Evolutionary conservation across 2,329 filamentous ascomycete genomes (phyloP).

Genomic region (Lachnum nothofagi): DNA sequence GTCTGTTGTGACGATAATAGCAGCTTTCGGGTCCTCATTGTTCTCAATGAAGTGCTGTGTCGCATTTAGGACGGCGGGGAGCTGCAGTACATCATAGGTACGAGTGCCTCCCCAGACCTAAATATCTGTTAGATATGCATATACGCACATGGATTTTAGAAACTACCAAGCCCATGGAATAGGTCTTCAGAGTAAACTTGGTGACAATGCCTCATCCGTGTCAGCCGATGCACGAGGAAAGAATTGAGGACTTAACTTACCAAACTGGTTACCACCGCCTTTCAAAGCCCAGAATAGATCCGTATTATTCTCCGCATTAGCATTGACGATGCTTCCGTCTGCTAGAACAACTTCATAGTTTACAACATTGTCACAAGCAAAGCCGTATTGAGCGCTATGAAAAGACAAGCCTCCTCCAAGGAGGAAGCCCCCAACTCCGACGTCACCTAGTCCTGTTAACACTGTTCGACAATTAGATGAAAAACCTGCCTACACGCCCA

Average conservation of each 20-base stretch:
- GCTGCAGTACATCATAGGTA: constrained; percentile 30
- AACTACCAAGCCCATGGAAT: constrained; percentile 30
- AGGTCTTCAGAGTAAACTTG: constrained; percentile 31
- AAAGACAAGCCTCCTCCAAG: constrained; percentile 25
- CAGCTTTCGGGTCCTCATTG: constrained; percentile 34
- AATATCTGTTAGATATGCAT: constrained; percentile 2
- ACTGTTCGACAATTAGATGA: neutral
- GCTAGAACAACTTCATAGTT: constrained; percentile 39
- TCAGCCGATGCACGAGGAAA: constrained; percentile 23
- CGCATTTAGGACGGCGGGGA: constrained; percentile 39
- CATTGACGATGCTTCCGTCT: constrained; percentile 21
- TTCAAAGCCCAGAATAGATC: constrained; percentile 26
- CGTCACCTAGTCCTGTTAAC: constrained; percentile 26
- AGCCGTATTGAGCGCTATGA: constrained; percentile 38
- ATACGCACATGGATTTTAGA: neutral
- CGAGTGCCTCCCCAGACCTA: constrained; percentile 37
- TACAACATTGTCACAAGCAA: constrained; percentile 43
- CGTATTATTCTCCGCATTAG: constrained; percentile 17
- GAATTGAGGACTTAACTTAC: constrained; percentile 23
- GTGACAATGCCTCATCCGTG: constrained; percentile 32
- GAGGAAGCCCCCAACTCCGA: constrained; percentile 42
- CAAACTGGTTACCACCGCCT: constrained; percentile 27
- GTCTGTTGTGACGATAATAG: constrained; percentile 30
- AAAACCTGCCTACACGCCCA: constrained; percentile 38
- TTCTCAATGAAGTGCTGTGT: constrained; percentile 53